Percentiles rank a stretch among this genome's conserved stretches.
Evolutionary conservation across 805 yeast species (phyloP).

Genomic region (Candida morakotiae): DNA sequence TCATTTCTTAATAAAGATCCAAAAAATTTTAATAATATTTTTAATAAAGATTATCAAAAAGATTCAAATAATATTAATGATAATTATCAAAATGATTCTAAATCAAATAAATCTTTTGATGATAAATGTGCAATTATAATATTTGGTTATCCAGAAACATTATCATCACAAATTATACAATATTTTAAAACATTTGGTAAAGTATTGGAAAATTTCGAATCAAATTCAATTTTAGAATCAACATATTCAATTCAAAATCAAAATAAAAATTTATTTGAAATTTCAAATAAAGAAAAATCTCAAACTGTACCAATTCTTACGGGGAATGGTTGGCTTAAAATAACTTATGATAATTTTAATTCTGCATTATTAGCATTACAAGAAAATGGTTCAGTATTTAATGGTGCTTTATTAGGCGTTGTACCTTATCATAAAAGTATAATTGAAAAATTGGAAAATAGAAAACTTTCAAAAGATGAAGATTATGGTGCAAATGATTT

Average conservation of each 20-base stretch:
- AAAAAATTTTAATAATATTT: slow-evolving; percentile 40
- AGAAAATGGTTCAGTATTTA: slow-evolving; percentile 73
- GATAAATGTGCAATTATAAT: slow-evolving; percentile 70
- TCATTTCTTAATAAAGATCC: slow-evolving; percentile 47
- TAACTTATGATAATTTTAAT: slow-evolving; percentile 72
- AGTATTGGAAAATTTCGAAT: slow-evolving; percentile 70
- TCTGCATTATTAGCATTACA: slow-evolving; percentile 81
- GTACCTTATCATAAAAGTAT: slow-evolving; percentile 61
- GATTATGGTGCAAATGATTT: slow-evolving; percentile 42
- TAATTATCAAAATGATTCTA: slow-evolving; percentile 4
- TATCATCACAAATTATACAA: slow-evolving; percentile 61
- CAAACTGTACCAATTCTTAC: slow-evolving; percentile 68
- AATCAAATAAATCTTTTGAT: slow-evolving; percentile 20
- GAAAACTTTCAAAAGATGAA: slow-evolving; percentile 39
- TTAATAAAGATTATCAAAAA: slow-evolving; percentile 19
- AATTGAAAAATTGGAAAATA: slow-evolving; percentile 53
- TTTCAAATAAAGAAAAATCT: slow-evolving; percentile 10
- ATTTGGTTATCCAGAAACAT: slow-evolving; percentile 82
- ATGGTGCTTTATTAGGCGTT: slow-evolving; percentile 64
- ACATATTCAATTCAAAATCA: slow-evolving; percentile 3
- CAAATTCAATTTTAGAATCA: slow-evolving; percentile 10
- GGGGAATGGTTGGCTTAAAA: slow-evolving; percentile 88
- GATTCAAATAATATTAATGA: slow-evolving; percentile 6
- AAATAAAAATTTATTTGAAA: background rate
- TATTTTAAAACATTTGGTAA: slow-evolving; percentile 78